Evolutionary conservation across 1,284 basidiomycete genomes (phyloP), one percentile per base, ranked within the genome.

Genomic region (Rhodotorula sp.): DNA sequence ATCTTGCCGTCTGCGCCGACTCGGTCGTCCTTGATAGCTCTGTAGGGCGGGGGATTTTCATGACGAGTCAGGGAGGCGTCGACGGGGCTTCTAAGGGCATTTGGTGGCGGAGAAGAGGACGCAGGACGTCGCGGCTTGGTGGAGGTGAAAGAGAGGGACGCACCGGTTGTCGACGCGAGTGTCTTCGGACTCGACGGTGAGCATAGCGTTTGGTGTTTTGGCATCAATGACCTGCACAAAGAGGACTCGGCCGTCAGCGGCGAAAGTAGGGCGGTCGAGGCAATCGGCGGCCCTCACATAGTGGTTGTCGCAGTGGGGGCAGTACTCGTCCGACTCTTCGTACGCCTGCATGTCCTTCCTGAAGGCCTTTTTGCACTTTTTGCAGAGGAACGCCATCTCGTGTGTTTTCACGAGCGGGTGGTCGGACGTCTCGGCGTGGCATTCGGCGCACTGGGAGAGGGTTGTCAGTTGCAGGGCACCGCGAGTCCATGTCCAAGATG

Each of bases 301-400:
- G 80, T 95, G 93, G 80, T 99, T 98, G 82, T 97, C 94, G 81
- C 96, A 98, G 82, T 97, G 91, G 0, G 97, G 96, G 80, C 97
- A 99, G 81, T 90, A 98, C 83, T 99, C 96, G 81, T 99, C 96
- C 76, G 91, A 91, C 81, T 97, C 93, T 79, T 99, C 97, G 80
- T 93, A 98, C 43, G 82, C 83, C 0, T 85, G 77, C 90, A 97
- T 93, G 81, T 97, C 93, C 83, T 99, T 98, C 73, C 96, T 84
- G 82, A 99, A 98, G 3, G 93, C 94, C 83, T 95, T 95, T 81
- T 91, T 91, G 85, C 97, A 99, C 83, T 97, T 97, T 83, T 99
- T 99, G 85, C 97, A 99, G 78, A 92, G 84, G 81, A 99, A 97
- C 0, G 85, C 85, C 93, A 99, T 94, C 84, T 98, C 96, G 58